Evolutionary conservation across 2,329 filamentous ascomycete species (phyloP).

Genomic region (Trichothecium roseum): DNA sequence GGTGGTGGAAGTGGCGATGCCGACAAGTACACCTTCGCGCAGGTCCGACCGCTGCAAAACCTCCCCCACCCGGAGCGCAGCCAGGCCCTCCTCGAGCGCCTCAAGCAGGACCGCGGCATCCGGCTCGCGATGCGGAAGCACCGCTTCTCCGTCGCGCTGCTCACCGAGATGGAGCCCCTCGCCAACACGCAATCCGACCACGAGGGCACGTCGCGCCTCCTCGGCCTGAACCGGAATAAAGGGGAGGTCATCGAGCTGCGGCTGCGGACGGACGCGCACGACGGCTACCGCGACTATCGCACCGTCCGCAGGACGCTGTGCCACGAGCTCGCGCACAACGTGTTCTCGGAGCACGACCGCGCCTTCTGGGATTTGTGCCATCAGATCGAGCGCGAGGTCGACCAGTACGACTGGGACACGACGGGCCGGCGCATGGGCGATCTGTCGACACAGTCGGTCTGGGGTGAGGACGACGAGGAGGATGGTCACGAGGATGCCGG

Average conservation of each 20-base stretch:
- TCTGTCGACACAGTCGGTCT: slow-evolving; percentile 48
- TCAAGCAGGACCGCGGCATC: slow-evolving; percentile 79
- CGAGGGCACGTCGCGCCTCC: slow-evolving; percentile 61
- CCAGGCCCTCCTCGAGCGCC: slow-evolving; percentile 59
- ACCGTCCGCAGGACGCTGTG: slow-evolving; percentile 87
- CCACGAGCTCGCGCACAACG: slow-evolving; percentile 91
- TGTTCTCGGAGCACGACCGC: slow-evolving; percentile 72
- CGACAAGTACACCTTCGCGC: slow-evolving; percentile 69
- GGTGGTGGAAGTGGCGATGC: no score
- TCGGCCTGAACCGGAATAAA: slow-evolving; percentile 78
- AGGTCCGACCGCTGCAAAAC: slow-evolving; percentile 63
- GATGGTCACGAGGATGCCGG: slow-evolving; percentile 54
- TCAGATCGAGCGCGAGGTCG: slow-evolving; percentile 80
- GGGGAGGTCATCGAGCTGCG: slow-evolving; percentile 88
- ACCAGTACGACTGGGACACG: slow-evolving; percentile 64
- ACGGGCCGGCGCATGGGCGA: slow-evolving; percentile 58
- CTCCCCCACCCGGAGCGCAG: slow-evolving; percentile 68
- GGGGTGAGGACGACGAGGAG: slow-evolving; percentile 32
- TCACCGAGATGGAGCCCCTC: slow-evolving; percentile 93
- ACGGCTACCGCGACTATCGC: slow-evolving; percentile 88
- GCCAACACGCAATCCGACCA: slow-evolving; percentile 63
- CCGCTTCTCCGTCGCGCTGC: slow-evolving; percentile 70
- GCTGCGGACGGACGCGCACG: slow-evolving; percentile 84
- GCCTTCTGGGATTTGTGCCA: slow-evolving; percentile 85
- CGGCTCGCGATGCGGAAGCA: slow-evolving; percentile 73